Percentiles rank a stretch among this genome's conserved stretches.
Evolutionary conservation across 768 basidiomycete genomes (phyloP).

Genomic region (Serendipita indica): DNA sequence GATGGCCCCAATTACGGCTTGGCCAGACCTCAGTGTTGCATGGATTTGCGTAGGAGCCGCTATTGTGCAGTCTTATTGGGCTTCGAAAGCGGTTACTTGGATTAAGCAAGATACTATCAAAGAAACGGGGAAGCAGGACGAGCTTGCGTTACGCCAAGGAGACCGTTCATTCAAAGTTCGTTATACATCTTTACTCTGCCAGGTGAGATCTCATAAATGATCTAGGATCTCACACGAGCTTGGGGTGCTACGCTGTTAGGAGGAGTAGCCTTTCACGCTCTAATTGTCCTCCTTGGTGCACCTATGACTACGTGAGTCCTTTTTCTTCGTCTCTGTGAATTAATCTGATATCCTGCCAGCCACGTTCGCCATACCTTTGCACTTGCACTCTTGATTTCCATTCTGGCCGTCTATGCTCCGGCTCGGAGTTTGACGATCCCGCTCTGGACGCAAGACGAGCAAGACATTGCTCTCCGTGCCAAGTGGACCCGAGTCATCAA

Average conservation of each 20-base stretch:
- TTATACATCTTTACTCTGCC: conserved; percentile 10
- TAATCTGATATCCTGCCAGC: conserved; percentile 22
- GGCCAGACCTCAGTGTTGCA: conserved; percentile 40
- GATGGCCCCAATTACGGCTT: conserved; percentile 46
- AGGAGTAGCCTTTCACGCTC: conserved; percentile 32
- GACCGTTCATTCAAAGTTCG: background rate
- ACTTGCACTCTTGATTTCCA: conserved; percentile 50
- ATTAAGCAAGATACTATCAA: conserved; percentile 30
- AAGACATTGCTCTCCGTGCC: conserved; percentile 37
- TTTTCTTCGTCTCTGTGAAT: background rate
- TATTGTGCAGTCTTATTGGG: conserved; percentile 58
- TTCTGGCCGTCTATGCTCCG: conserved; percentile 51
- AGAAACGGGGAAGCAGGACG: conserved; percentile 28
- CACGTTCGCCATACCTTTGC: conserved; percentile 46
- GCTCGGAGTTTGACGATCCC: conserved; percentile 56
- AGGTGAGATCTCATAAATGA: background rate
- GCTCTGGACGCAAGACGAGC: conserved; percentile 22
- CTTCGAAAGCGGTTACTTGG: conserved; percentile 28
- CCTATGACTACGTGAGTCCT: conserved; percentile 41
- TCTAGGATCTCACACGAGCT: conserved; percentile 38
- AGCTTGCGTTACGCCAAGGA: conserved; percentile 29
- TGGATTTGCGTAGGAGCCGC: conserved; percentile 42
- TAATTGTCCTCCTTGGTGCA: conserved; percentile 60
- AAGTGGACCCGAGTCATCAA: conserved; percentile 70
- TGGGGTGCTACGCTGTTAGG: conserved; percentile 36